Base-by-base conservation (phyloP, 2,329 filamentous ascomycete species). In the Lasiodiplodia citricola region DNA sequence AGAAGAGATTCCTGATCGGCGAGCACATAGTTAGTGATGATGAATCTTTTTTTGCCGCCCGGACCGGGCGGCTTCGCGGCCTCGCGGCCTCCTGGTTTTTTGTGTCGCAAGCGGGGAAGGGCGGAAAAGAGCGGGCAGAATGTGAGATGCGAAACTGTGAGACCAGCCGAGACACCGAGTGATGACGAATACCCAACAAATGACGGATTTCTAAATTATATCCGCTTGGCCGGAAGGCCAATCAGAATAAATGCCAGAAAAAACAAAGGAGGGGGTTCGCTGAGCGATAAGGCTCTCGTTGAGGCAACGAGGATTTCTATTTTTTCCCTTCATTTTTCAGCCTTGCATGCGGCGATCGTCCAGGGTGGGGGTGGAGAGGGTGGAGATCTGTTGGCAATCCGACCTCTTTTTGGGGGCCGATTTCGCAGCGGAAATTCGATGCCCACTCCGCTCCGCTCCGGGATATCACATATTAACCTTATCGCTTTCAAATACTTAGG, bases 381-480 rank as follows among this genome's bases (percentile, higher is more conserved):
- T 28, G 21, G 51, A 41, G 44, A 21, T 10, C 21, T 11, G 8
- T 47, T 21, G 44, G 44, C 44, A 21, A 47, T 47, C 44, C 44
- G 18, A 47, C 18, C 44, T 21, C 7, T 21, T 10, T 47, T 47
- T 47, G 44, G 44, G 44, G 44, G 44, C 44, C 44, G 44, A 47
- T 47, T 18, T 47, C 44, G 44, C 44, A n/a, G 41, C 44, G 44
- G 44, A 47, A 11, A n/a, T 21, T 47, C 44, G 41, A 44, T 18
- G 16, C 41, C 35, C 41, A 35, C 58, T 23, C 41, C 58, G 41
- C 44, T 63, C 58, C 58, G 58, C 58, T 63, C 58, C 44, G 56
- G 16, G 56, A 41, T 44, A 38, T 44, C 25, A 16, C 14, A 28
- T 54, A 54, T 35, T 1, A 8, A 35, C 31, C 31, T 10, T 35